These are phyloP conservation scores for Aspergillus thermomutatus DNA, from an alignment of 2,329 filamentous ascomycete species.

Conservation along the genomic window DNA sequence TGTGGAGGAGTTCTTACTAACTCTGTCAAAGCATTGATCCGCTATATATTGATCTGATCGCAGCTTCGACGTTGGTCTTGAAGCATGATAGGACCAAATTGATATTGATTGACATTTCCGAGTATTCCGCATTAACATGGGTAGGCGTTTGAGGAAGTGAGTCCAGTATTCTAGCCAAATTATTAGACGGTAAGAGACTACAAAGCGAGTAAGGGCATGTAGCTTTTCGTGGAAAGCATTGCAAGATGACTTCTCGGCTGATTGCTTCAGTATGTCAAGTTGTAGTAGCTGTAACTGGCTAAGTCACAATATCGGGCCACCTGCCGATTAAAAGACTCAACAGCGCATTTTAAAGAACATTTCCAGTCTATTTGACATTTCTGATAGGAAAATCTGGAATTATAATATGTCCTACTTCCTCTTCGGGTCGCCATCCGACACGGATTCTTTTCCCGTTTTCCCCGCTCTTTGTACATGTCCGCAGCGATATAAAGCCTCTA, in stretches of 20 bases:
- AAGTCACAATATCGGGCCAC: neutral
- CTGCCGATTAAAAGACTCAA: neutral
- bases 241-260: neutral
- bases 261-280: too few species aligned
- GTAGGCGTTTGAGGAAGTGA: neutral
- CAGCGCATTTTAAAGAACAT: too few species aligned
- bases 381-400: neutral
- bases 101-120: neutral
- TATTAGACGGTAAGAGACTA: neutral
- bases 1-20: constrained; percentile 2
- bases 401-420: neutral
- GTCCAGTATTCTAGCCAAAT: neutral
- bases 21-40: constrained; percentile 18
- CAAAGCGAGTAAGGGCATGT: neutral
- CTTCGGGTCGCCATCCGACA: neutral
- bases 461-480: neutral
- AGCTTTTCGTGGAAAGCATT: neutral
- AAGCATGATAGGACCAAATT: neutral
- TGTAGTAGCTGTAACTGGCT: neutral
- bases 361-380: neutral
- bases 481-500: neutral
- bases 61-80: neutral
- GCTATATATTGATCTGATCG: neutral
- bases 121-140: neutral
- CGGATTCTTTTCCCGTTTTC: neutral